A percentile compares a stretch with the other conserved stretches of the same genome.
These are phyloP conservation scores for Ocimum tenuiflorum DNA, from an alignment of 257 asterid species.

Conservation along the genomic window DNA sequence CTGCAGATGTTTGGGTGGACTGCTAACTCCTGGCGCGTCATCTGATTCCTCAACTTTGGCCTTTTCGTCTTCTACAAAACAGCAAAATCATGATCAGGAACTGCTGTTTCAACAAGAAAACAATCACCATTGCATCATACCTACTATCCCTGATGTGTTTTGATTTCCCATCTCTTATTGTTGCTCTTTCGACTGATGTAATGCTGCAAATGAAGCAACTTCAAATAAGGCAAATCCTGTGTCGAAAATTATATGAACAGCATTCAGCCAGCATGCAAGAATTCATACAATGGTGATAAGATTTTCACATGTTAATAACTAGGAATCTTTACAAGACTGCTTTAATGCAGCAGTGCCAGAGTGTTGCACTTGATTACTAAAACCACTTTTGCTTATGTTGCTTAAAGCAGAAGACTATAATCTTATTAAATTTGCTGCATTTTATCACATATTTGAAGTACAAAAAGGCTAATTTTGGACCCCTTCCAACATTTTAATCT, in stretches of 20 bases:
- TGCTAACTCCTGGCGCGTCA: conserved; percentile 8
- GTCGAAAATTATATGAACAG: conserved; percentile 11
- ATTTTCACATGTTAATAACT: conserved; percentile 33
- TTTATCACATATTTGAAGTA: conserved; percentile 15
- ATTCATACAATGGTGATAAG: conserved; percentile 29
- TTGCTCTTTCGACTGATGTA: conserved; percentile 14
- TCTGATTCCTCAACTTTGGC: conserved; percentile 18
- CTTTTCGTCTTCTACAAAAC: conserved; percentile 30
- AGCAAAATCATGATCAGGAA: not conserved
- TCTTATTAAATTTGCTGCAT: conserved; percentile 6
- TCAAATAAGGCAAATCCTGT: not conserved
- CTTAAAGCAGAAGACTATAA: conserved; percentile 46
- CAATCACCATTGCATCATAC: conserved; percentile 21
- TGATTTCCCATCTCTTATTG: conserved; percentile 67
- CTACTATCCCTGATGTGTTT: conserved; percentile 53
- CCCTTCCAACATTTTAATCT: conserved; percentile 1
- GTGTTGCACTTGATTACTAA: conserved; percentile 46
- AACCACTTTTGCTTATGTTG: conserved; percentile 32
- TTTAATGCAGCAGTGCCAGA: conserved; percentile 38
- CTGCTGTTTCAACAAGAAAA: not conserved
- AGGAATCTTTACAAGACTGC: conserved; percentile 27
- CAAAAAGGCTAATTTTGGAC: not conserved
- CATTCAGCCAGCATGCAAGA: conserved; percentile 11
- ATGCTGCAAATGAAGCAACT: conserved; percentile 29
- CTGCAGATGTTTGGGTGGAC: conserved; percentile 5